These are phyloP conservation scores for Trypanosoma vivax DNA, from an alignment of 208 protist genomes.

Conservation along the genomic window DNA sequence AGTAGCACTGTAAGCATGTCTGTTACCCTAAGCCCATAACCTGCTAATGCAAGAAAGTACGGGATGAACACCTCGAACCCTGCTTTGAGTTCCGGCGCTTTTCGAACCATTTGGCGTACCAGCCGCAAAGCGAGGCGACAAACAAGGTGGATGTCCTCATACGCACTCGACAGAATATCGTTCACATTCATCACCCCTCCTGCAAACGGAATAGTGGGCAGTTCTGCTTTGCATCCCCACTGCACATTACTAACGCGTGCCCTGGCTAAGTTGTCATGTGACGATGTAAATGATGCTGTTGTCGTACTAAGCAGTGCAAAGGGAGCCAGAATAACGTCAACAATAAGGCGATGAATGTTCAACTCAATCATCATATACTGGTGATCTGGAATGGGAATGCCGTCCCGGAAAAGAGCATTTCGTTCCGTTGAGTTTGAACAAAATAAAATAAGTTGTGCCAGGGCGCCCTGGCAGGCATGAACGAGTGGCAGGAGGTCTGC, in stretches of 20 bases:
- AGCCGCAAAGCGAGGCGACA: constrained; percentile 56
- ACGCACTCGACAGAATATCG: constrained; percentile 30
- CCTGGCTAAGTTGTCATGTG: too few species aligned
- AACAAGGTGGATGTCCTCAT: constrained; percentile 52
- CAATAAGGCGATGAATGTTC: constrained; percentile 53
- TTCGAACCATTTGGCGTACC: constrained; percentile 43
- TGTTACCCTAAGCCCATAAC: constrained; percentile 37
- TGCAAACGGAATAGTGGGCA: constrained; percentile 22
- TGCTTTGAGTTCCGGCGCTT: constrained; percentile 22
- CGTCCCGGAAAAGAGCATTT: constrained; percentile 43
- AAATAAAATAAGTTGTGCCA: constrained; percentile 58
- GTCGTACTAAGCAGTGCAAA: constrained; percentile 24
- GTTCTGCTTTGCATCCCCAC: constrained; percentile 7
- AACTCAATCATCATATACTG: constrained; percentile 73
- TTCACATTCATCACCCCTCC: constrained; percentile 26
- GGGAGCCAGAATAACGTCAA: constrained; percentile 65
- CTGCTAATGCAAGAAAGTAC: constrained; percentile 43
- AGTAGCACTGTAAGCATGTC: constrained; percentile 60
- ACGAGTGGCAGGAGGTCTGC: constrained; percentile 30
- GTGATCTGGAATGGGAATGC: constrained; percentile 40
- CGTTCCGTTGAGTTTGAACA: constrained; percentile 37
- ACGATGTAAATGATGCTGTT: not conserved
- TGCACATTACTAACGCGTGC: too few species aligned
- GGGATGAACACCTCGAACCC: constrained; percentile 52
- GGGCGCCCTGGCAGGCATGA: constrained; percentile 32